Evolutionary conservation across 139 green algal genomes (phyloP), one percentile per base, ranked within the genome.

Genomic region (Coelastrella sp.): DNA sequence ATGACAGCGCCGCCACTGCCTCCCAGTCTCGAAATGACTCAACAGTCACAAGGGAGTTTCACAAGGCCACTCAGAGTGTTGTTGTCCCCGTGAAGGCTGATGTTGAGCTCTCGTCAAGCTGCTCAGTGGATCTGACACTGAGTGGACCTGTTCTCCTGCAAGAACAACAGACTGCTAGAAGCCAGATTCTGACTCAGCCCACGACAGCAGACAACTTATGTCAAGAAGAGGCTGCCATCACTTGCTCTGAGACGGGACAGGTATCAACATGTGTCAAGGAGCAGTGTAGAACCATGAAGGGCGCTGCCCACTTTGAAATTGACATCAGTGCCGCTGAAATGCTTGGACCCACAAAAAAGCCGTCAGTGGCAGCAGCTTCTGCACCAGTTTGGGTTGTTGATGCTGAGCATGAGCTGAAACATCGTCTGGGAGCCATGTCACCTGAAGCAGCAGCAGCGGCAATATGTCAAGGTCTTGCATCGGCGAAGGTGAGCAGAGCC

Each of bases 361-460:
- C 27, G 76, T 11, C 27, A 27, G 56, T 49, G 14, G 8, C 25
- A 59, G 35, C 65, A 70, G 68, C 61, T 66, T 61, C 65, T 58
- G 82, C 27, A n/a, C 25, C 65, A 63, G 63, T 59, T 49, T 60
- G 25, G 7, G 8, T 22, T 63, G 65, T 19, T 22, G 7, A 58
- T 74, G 80, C 22, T 57, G 63, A 78, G 82, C 17, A 78, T 8
- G 65, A 73, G 15, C 27, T 87, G 82, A 61, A 49, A 65, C 22
- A 86, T 59, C 61, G n/a, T 24, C 60, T 86, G 81, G n/a, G 59
- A 7, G 81, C 81, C 0, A 86, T 86, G 0, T 60, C 81, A 59
- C 57, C 81, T 14, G 81, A 86, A 17, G 81, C 74, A 12, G 81
- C 82, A 57, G 65, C 82, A 65, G 82, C 63, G 8, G 24, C 24